A percentile compares a stretch with the other conserved stretches of the same genome.
Conservation (phyloP, 1,284 basidiomycete species). For the Microbotryum silenes-acaulis region DNA sequence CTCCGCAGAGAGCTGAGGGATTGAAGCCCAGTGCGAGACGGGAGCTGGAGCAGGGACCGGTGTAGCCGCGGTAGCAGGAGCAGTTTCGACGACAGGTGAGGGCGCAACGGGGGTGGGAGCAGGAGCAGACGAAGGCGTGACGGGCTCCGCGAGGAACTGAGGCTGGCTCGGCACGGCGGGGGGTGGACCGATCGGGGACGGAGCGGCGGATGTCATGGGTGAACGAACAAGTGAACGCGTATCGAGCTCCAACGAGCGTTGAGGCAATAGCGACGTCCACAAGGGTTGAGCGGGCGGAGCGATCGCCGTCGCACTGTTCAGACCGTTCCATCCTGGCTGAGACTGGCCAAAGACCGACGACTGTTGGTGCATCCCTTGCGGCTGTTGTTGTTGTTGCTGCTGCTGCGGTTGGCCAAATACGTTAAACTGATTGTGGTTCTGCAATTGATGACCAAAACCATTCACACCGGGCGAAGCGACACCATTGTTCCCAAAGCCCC, state of each 20-base stretch:
- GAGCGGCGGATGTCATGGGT: slow-evolving; percentile 6
- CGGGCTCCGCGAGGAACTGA: slow-evolving; percentile 1
- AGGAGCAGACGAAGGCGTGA: background rate
- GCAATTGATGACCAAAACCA: no score
- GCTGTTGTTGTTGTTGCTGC: slow-evolving; percentile 19
- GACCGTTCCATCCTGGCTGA: slow-evolving; percentile 7
- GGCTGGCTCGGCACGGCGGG: slow-evolving; percentile 2
- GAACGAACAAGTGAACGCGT: background rate
- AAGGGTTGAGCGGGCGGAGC: slow-evolving; percentile 11
- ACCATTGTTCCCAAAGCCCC: no score
- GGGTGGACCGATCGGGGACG: slow-evolving; percentile 15
- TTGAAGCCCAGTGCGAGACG: no score
- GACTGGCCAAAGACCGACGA: slow-evolving; percentile 6
- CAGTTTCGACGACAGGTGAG: background rate
- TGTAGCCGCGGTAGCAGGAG: slow-evolving; percentile 26
- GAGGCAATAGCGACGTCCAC: slow-evolving; percentile 13
- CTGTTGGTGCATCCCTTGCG: slow-evolving; percentile 5
- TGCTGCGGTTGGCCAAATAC: background rate
- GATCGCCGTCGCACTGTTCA: slow-evolving; percentile 1
- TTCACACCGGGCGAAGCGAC: no score
- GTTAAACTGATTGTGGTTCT: background rate
- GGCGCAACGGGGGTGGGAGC: slow-evolving; percentile 13
- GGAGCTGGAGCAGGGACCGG: background rate
- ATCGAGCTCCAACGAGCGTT: slow-evolving; percentile 4
- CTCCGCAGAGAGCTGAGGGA: no score